Evolutionary conservation across 177 flowering plant genomes (phyloP).

Genomic region (Vitis hybrid): DNA sequence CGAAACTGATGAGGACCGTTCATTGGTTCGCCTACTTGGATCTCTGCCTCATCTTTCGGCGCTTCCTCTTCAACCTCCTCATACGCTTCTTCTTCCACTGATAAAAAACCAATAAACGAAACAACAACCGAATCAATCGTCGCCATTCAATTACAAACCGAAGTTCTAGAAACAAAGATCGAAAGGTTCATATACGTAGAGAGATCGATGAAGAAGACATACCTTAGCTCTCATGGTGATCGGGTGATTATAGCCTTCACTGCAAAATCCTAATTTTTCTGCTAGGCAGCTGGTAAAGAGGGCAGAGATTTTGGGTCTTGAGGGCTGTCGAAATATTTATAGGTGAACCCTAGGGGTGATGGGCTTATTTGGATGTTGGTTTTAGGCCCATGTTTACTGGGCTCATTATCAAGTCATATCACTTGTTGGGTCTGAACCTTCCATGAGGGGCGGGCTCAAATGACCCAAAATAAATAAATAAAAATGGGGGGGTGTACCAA

Average conservation of each 20-base stretch:
- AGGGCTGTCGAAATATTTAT: slow-evolving; percentile 1
- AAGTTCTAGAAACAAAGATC: neutral
- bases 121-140: neutral
- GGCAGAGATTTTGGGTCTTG: neutral
- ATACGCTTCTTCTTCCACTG: slow-evolving; percentile 82
- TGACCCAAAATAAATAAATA: no score
- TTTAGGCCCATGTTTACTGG: no score
- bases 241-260: neutral
- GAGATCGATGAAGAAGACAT: neutral
- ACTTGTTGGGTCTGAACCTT: no score
- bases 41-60: slow-evolving; percentile 76
- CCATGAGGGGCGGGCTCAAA: no score
- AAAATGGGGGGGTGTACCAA: no score
- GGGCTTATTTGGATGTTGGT: no score
- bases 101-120: neutral
- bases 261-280: slow-evolving; percentile 7
- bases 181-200: neutral
- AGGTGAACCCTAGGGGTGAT: slow-evolving; percentile 4
- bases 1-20: neutral
- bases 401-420: no score
- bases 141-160: neutral
- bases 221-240: slow-evolving; percentile 48
- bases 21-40: slow-evolving; percentile 43
- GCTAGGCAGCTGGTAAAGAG: neutral
- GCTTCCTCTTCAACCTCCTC: slow-evolving; percentile 78